phyloP scores from a whole-genome alignment of 805 yeast genomes.

The Tetrapisispora namnaoensis region DNA sequence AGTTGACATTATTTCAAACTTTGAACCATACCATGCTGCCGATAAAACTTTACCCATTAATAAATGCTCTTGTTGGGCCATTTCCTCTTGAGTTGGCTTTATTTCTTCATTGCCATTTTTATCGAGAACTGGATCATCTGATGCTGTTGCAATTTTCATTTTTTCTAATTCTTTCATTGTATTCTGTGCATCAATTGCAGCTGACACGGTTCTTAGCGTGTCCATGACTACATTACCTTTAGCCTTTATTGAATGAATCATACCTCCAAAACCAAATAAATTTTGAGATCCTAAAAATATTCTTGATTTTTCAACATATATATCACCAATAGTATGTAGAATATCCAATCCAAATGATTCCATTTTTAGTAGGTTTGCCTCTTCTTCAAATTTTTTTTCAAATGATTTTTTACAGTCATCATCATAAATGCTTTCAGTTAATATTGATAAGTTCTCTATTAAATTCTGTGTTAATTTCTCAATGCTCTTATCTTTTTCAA shows the following conservation, averaged over 20 bases:
- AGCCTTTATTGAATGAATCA: slow-evolving; percentile 61
- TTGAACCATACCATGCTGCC: slow-evolving; percentile 80
- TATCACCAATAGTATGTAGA: slow-evolving; percentile 63
- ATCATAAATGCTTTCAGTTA: slow-evolving; percentile 55
- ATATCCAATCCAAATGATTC: slow-evolving; percentile 82
- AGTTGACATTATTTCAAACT: slow-evolving; percentile 66
- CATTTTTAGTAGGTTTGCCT: slow-evolving; percentile 73
- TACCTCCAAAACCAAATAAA: slow-evolving; percentile 59
- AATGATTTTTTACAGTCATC: slow-evolving; percentile 55
- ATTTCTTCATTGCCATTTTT: slow-evolving; percentile 43
- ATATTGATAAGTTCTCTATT: slow-evolving; percentile 40
- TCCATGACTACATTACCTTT: slow-evolving; percentile 66
- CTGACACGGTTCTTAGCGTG: slow-evolving; percentile 57
- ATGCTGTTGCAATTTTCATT: slow-evolving; percentile 45
- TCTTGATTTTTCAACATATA: slow-evolving; percentile 55
- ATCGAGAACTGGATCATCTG: slow-evolving; percentile 34
- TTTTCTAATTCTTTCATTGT: slow-evolving; percentile 66
- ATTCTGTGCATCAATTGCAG: slow-evolving; percentile 70
- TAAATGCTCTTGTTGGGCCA: slow-evolving; percentile 63
- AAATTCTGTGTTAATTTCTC: slow-evolving; percentile 53
- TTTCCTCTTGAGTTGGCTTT: slow-evolving; percentile 50
- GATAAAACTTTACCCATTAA: slow-evolving; percentile 71
- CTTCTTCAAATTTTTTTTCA: slow-evolving; percentile 55
- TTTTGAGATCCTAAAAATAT: slow-evolving; percentile 57
- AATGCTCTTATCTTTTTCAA: slow-evolving; percentile 56